These are phyloP conservation scores for Rhodotorula sp. DNA, from an alignment of 1,284 basidiomycete genomes.

Conservation along the genomic window DNA sequence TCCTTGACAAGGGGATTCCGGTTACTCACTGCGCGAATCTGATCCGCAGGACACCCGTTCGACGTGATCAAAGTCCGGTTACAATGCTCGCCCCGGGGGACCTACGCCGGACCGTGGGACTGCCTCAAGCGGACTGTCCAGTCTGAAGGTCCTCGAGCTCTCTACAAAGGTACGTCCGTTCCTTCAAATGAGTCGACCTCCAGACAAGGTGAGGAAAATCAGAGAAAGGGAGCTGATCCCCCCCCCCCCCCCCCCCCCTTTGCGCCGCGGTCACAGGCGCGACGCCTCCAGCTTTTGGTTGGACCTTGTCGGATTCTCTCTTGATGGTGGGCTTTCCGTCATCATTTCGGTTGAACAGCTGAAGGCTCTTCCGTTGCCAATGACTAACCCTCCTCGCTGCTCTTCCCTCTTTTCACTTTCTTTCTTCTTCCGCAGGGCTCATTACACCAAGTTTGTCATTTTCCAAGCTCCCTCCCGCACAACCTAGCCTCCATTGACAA, in stretches of 20 bases:
- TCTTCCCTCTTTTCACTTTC: no score
- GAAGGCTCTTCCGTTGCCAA: no score
- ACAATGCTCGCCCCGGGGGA: constrained; percentile 69
- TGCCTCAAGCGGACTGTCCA: constrained; percentile 63
- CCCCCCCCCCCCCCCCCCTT: no score
- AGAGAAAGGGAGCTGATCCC: no score
- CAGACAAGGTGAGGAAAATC: no score
- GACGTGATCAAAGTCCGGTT: constrained; percentile 53
- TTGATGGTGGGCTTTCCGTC: constrained; percentile 52
- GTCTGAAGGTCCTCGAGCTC: constrained; percentile 55
- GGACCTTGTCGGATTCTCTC: constrained; percentile 71
- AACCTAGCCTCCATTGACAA: neutral
- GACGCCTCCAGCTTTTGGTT: constrained; percentile 70
- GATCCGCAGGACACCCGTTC: constrained; percentile 34
- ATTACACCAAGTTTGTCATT: constrained; percentile 48
- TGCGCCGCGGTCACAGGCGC: constrained; percentile 52
- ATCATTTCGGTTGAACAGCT: no score
- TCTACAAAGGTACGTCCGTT: constrained; percentile 53
- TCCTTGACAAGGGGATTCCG: neutral
- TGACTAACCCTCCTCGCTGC: no score
- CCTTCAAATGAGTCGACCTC: neutral
- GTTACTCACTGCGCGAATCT: neutral
- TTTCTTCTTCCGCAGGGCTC: constrained; percentile 55
- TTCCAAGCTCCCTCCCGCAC: neutral
- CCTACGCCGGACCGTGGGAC: constrained; percentile 66